Conservation (phyloP, 148 eudicot genomes). For the Camellia granthamiana region DNA sequence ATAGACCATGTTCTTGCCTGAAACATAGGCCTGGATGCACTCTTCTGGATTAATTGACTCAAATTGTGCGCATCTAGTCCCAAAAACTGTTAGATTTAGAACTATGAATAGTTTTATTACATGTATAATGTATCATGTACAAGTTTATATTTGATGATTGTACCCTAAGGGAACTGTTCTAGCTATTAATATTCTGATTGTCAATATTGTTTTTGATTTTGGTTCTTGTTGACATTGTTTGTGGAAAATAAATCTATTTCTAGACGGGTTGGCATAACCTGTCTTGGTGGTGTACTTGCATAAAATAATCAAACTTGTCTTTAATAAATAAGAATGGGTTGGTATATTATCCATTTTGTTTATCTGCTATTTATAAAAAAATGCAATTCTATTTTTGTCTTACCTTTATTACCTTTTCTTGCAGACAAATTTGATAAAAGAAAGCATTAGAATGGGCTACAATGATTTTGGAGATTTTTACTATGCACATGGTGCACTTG, state of each 20-base stretch:
- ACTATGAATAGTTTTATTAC: background rate
- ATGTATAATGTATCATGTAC: background rate
- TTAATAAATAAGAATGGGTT: no score
- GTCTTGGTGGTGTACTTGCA: background rate
- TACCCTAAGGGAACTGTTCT: background rate
- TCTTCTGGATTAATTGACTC: background rate
- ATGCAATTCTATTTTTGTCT: background rate
- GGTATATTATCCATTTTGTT: background rate
- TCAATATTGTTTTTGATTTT: background rate
- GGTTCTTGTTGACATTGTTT: background rate
- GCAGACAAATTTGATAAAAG: constrained; percentile 97
- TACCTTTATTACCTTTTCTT: constrained; percentile 13
- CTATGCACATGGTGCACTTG: constrained; percentile 81
- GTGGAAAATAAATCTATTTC: no score
- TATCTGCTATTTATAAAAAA: background rate
- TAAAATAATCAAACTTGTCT: no score
- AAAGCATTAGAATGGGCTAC: constrained; percentile 98
- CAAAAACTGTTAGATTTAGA: background rate
- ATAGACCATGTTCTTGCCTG: no score
- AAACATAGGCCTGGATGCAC: no score
- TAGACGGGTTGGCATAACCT: background rate
- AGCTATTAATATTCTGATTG: background rate
- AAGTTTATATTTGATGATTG: background rate
- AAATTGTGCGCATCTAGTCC: background rate
- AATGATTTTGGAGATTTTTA: constrained; percentile 93